Evolutionary conservation across 352 stramenopile species (phyloP), one percentile per base, ranked within the genome.

Genomic region (Globisporangium carolinianum): DNA sequence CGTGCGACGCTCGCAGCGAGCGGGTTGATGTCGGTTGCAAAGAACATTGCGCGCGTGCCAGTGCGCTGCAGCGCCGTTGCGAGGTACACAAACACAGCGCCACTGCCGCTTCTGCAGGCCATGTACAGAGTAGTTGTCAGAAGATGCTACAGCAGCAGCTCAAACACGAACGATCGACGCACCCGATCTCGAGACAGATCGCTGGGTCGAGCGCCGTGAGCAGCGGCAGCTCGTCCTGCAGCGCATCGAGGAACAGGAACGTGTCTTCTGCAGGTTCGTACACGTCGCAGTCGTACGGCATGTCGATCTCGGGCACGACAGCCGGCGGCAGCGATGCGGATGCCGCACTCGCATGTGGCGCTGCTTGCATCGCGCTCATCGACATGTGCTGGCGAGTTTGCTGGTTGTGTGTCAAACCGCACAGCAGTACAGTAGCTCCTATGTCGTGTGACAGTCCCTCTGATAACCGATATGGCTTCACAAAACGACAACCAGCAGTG

Each of bases 251-350:
- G 36, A 99, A 88, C 15, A 99, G 70, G 65, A 95, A 99, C 14
- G 97, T 99, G 72, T 99, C 97, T 57, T 99, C 96, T 14, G 88
- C 87, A 24, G 96, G 97, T 73, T 98, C 96, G 73, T 99, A 99
- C 32, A 99, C 94, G 57, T 97, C 75, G 66, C 71, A 81, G 67
- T 86, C 76, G 72, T 83, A 91, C 45, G 75, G 65, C 76, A 89
- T 87, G 57, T 87, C 73, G 61, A 89, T 87, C 69, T 83, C 65
- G 37, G 81, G 81, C 53, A 91, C 62, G 54, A 72, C 66, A 47
- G 81, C 72, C 18, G 66, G 63, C 56, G 53, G 18, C 43, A 52
- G 45, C 15, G 24, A 32, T 32, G 24, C 24, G 24, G 24, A 32
- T 32, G 24, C 24, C 24, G 24, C 24, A 32, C 24, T 32, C 24